Conservation (phyloP, 495 filamentous ascomycete genomes). For the Hyaloscypha hepaticicola region DNA sequence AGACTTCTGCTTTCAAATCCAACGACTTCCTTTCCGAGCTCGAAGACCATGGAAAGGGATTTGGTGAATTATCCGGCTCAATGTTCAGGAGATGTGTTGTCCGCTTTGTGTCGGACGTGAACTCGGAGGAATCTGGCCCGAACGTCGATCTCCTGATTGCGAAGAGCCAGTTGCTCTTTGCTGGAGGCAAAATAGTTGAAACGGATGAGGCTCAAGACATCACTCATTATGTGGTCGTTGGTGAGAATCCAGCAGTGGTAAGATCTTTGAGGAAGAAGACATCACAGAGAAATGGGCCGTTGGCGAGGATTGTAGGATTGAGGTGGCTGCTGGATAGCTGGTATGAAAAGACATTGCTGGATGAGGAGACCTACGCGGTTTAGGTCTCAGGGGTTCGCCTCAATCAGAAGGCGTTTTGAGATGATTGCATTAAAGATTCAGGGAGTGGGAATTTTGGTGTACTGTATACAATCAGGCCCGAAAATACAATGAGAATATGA, state of each 20-base stretch:
- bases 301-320: slow-evolving; percentile 69
- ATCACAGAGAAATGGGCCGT: slow-evolving; percentile 43
- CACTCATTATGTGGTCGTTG: slow-evolving; percentile 65
- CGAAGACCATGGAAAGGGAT: slow-evolving; percentile 52
- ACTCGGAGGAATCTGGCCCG: slow-evolving; percentile 21
- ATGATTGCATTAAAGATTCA: neutral
- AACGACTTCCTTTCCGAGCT: slow-evolving; percentile 52
- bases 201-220: slow-evolving; percentile 47
- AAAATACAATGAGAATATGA: too few species aligned
- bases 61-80: slow-evolving; percentile 54
- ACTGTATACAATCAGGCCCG: too few species aligned
- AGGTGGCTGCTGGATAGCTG: slow-evolving; percentile 82
- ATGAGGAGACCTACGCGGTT: slow-evolving; percentile 54
- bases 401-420: too few species aligned
- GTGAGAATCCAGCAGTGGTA: slow-evolving; percentile 36
- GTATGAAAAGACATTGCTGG: slow-evolving; percentile 72
- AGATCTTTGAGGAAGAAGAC: slow-evolving; percentile 45
- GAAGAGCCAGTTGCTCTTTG: slow-evolving; percentile 49
- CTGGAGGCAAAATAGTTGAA: slow-evolving; percentile 53
- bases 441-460: too few species aligned
- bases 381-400: too few species aligned
- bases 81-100: slow-evolving; percentile 65
- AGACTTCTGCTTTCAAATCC: slow-evolving; percentile 24
- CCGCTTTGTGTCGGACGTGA: slow-evolving; percentile 44
- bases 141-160: slow-evolving; percentile 32